Percentiles rank a stretch among this genome's conserved stretches.
Conservation (phyloP, 495 filamentous ascomycete genomes). For the Oleoguttula mirabilis region DNA sequence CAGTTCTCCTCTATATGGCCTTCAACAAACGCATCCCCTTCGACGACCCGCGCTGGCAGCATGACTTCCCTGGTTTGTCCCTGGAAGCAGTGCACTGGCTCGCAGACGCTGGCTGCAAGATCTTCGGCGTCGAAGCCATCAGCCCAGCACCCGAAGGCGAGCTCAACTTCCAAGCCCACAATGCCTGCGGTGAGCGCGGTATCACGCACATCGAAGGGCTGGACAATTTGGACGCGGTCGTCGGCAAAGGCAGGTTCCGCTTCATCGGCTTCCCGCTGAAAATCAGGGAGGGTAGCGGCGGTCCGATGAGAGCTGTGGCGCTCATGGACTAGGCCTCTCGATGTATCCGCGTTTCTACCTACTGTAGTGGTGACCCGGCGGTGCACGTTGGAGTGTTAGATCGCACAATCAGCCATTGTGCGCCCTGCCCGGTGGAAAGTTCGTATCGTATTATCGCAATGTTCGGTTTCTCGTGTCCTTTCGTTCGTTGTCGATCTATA, state of each 20-base stretch:
- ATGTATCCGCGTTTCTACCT: too few species aligned
- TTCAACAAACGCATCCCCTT: conserved; percentile 17
- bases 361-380: too few species aligned
- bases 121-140: conserved; percentile 18
- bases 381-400: too few species aligned
- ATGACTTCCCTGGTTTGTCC: conserved; percentile 16
- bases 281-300: conserved; percentile 13
- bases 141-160: conserved; percentile 16
- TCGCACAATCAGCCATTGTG: too few species aligned
- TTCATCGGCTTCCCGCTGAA: conserved; percentile 18
- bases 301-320: conserved; percentile 16
- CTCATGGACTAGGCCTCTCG: conserved; percentile 10
- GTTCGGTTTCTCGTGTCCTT: too few species aligned
- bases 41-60: conserved; percentile 19
- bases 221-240: conserved; percentile 9
- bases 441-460: too few species aligned
- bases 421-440: too few species aligned
- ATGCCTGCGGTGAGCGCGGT: conserved; percentile 13
- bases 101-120: conserved; percentile 14
- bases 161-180: conserved; percentile 17
- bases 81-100: conserved; percentile 18
- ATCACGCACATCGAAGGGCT: conserved; percentile 19
- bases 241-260: conserved; percentile 13
- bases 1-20: conserved; percentile 15
- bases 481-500: too few species aligned